A percentile compares a stretch with the other conserved stretches of the same genome.
Evolutionary conservation across 768 basidiomycete species (phyloP).

Genomic region (Amanita phalloides): DNA sequence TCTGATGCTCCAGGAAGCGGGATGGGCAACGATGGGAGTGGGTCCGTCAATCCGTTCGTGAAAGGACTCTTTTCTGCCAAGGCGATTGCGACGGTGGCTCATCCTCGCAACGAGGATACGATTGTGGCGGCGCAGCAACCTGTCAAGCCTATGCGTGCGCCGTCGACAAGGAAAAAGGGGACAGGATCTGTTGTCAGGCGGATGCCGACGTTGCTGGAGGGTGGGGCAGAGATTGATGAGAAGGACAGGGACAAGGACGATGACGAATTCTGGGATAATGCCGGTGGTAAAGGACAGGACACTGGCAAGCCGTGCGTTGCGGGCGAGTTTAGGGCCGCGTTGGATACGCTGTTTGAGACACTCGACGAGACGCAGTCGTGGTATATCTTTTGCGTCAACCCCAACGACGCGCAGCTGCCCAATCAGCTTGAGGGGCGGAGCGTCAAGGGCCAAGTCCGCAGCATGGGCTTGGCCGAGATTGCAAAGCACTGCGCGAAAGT

Average conservation of each 20-base stretch:
- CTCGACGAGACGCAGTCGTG: conserved; percentile 84
- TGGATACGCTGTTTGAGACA: conserved; percentile 81
- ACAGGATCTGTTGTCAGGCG: conserved; percentile 40
- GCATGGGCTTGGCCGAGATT: conserved; percentile 70
- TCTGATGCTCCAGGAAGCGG: conserved; percentile 18
- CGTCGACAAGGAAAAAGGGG: conserved; percentile 77
- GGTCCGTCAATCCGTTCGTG: conserved; percentile 86
- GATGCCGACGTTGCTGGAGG: conserved; percentile 40
- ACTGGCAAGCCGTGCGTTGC: conserved; percentile 59
- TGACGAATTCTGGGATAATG: conserved; percentile 3
- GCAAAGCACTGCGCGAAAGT: conserved; percentile 52
- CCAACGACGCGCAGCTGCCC: conserved; percentile 91
- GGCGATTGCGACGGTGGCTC: conserved; percentile 85
- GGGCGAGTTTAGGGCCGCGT: conserved; percentile 77
- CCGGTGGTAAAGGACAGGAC: conserved; percentile 36
- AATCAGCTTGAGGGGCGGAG: conserved; percentile 89
- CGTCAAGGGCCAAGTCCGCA: conserved; percentile 86
- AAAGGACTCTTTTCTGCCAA: conserved; percentile 83
- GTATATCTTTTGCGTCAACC: conserved; percentile 89
- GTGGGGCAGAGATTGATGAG: conserved; percentile 23
- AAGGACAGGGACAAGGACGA: conserved; percentile 43
- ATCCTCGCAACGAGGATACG: conserved; percentile 89
- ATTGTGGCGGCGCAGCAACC: conserved; percentile 92
- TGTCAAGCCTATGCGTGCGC: conserved; percentile 89
- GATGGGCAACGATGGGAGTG: conserved; percentile 47